Evolutionary conservation across 306 rosid genomes (phyloP), one percentile per base, ranked within the genome.

Genomic region (Benincasa hispida): DNA sequence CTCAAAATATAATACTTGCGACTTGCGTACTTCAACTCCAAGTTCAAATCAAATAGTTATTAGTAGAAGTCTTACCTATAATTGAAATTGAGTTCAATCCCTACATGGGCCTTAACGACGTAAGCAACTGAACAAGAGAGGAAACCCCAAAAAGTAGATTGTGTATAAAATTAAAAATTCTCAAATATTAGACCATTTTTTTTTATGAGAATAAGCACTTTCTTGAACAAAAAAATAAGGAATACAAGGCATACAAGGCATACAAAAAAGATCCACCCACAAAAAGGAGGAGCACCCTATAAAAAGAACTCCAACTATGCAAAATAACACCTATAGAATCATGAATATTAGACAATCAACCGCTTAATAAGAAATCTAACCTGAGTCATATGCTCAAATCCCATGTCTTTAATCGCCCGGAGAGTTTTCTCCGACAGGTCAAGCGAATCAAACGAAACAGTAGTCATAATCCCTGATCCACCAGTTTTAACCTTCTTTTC

Each of bases 381-480:
- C 96, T 87, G 91, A 80, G 97, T 92, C 91, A 87, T 92, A 19
- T 67, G 84, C 57, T 83, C 79, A 78, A 92, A 92, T 13, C 83
- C 81, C 87, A 90, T 80, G 32, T 83, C 96, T 48, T 75, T 27
- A 76, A 92, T 87, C 39, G 98, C 86, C 79, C 74, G 85, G 37
- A 47, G 79, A 27, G 98, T 92, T 37, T 87, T 84, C 51, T 87
- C 83, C 27, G 96, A 92, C 76, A 92, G 77, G 13, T 70, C 85
- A 45, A 90, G 84, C 14, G 93, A 85, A 21, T 73, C 55, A 83
- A 92, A 92, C 10, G 89, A 53, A 76, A 77, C 82, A 0, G 75
- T 56, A 41, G 89, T 90, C 93, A 92, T 90, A 75, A 92, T 92
- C 70, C 96, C 93, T 53, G 83, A 77, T 18, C 79, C 83, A 37